These are phyloP conservation scores for Curvularia lunata DNA, from an alignment of 2,329 filamentous ascomycete species.

Conservation along the genomic window DNA sequence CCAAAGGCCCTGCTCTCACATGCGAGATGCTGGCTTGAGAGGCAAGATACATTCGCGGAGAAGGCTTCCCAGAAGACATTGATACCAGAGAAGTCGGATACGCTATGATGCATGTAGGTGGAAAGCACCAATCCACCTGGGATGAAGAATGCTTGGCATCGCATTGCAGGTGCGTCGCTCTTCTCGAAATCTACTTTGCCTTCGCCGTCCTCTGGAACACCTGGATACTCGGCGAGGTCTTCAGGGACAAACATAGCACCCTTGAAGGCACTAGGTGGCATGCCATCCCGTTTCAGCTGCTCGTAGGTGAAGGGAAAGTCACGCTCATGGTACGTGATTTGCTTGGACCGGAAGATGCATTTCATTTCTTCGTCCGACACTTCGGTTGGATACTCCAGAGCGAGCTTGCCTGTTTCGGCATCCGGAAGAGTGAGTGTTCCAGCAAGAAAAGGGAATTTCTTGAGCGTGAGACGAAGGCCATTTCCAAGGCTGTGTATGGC, in stretches of 20 bases:
- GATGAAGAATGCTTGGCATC: conserved; percentile 44
- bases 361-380: conserved; percentile 25
- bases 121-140: conserved; percentile 46
- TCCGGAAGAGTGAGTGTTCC: conserved; percentile 38
- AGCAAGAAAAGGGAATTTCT: conserved; percentile 40
- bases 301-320: conserved; percentile 37
- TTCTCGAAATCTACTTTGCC: conserved; percentile 36
- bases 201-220: conserved; percentile 36
- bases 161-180: conserved; percentile 38
- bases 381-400: conserved; percentile 34
- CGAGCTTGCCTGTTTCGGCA: conserved; percentile 32
- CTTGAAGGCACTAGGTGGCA: conserved; percentile 43
- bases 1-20: conserved; percentile 17
- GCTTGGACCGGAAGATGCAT: conserved; percentile 32
- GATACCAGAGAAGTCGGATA: conserved; percentile 42
- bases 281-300: conserved; percentile 38
- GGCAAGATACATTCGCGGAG: conserved; percentile 32
- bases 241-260: conserved; percentile 40
- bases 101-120: conserved; percentile 43
- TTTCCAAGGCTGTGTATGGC: conserved; percentile 34
- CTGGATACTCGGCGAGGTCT: conserved; percentile 35
- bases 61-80: conserved; percentile 37
- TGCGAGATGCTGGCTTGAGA: conserved; percentile 24
- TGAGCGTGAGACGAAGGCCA: conserved; percentile 35
- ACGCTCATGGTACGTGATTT: conserved; percentile 21